Base-by-base conservation (phyloP, 1,284 basidiomycete species). In the Ceratobasidium sp. region DNA sequence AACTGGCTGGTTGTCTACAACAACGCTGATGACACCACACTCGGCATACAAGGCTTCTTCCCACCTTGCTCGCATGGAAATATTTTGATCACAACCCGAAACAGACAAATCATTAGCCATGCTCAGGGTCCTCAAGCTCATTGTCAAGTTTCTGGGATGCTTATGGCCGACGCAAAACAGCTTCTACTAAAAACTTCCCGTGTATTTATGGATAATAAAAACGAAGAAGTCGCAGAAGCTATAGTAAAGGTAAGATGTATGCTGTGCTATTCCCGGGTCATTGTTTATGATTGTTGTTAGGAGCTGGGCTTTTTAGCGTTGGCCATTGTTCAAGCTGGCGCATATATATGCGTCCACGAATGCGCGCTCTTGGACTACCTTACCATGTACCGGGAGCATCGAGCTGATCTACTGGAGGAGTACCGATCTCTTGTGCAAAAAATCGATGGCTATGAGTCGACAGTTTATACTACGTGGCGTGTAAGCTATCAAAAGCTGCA, bases 61-160 rank as follows among this genome's bases (percentile, higher is more conserved):
- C 77, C 77, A 3, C 17, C 17, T 13, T 70, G 67, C 33, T 28
- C 52, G 3, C 77, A 78, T 66, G 77, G 77, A 1, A 23, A 50
- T 42, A 44, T 78, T 12, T 38, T 65, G 2, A 73, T 73, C 46
- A 78, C 77, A 6, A 78, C 77, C n/a, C 57, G 77, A 38, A 71
- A 78, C 44, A 48, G 50, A 5, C 61, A 65, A 40, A 59, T 56
- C 17, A 54, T 38, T 28, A 56, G 28, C 38, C 2, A 57, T 6
- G 64, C 75, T 56, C 9, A 20, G 20, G 9, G 3, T 12, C 3
- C 10, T 20, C 48, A 50, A 17, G 48, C 3, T n/a, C n/a, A n/a
- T n/a, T n/a, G n/a, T 28, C 9, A 10, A 28, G 61, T n/a, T 10
- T 3, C n/a, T 17, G 42, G 40, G 13, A n/a, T 15, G 7, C 46